Percentiles rank a stretch among this genome's conserved stretches.
phyloP scores from a whole-genome alignment of 352 stramenopile species.

The Halophytophthora polymorphica region DNA sequence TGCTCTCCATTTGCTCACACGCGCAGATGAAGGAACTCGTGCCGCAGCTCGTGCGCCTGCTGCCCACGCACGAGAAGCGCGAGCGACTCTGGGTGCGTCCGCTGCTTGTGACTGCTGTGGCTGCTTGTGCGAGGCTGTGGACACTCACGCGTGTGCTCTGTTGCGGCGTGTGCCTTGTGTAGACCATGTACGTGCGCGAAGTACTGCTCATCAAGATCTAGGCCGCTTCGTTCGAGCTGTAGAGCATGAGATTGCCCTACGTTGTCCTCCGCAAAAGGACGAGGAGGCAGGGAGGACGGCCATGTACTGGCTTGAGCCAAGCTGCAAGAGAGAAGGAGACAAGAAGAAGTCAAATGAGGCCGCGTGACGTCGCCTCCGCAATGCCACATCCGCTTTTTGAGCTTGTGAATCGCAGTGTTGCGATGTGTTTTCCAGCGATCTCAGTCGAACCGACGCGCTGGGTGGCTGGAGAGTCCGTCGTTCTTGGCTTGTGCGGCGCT shows the following conservation, averaged over 20 bases:
- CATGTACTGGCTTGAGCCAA: too few species aligned
- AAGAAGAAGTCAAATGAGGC: not conserved
- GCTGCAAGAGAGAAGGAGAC: not conserved
- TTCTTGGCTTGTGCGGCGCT: not conserved
- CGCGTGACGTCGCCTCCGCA: too few species aligned
- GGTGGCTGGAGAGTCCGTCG: too few species aligned
- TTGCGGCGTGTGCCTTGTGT: conserved; percentile 8
- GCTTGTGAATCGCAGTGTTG: too few species aligned
- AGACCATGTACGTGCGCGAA: conserved; percentile 50
- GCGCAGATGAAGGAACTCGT: conserved; percentile 73
- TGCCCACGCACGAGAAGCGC: conserved; percentile 83
- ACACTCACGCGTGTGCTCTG: conserved; percentile 11
- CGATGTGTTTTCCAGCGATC: too few species aligned
- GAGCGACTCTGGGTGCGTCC: conserved; percentile 74
- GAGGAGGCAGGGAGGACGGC: not conserved
- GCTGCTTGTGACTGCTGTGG: conserved; percentile 1
- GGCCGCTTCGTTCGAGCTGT: not conserved
- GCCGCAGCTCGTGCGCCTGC: conserved; percentile 72
- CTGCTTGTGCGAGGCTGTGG: conserved; percentile 7
- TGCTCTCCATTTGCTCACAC: conserved; percentile 79
- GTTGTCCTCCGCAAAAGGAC: too few species aligned
- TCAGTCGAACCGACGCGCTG: too few species aligned
- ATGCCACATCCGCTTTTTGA: too few species aligned
- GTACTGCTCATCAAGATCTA: conserved; percentile 48
- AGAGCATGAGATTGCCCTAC: not conserved